Percentiles rank a stretch among this genome's conserved stretches.
phyloP scores from a whole-genome alignment of 2,329 filamentous ascomycete genomes.

The Alternaria arborescens region DNA sequence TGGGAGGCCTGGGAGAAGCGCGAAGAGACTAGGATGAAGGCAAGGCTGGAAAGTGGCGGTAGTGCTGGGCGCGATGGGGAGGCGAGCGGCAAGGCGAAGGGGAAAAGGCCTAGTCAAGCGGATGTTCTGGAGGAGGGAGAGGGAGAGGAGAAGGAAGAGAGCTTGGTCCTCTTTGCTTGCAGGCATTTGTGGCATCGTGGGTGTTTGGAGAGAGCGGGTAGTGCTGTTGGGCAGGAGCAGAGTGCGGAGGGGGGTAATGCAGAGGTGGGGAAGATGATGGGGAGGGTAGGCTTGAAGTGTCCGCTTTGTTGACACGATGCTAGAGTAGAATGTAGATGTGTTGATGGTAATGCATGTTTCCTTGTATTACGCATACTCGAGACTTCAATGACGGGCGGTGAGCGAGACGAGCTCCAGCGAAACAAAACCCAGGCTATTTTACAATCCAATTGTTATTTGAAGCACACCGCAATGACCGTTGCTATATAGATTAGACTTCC shows the following conservation, averaged over 20 bases:
- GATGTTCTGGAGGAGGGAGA: slow-evolving; percentile 15
- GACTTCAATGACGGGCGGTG: background rate
- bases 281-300: slow-evolving; percentile 32
- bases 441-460: too few relatives aligned
- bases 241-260: background rate
- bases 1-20: slow-evolving; percentile 82
- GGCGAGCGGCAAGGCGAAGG: slow-evolving; percentile 57
- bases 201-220: slow-evolving; percentile 43
- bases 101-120: slow-evolving; percentile 22
- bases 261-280: slow-evolving; percentile 9
- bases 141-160: slow-evolving; percentile 11
- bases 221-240: background rate
- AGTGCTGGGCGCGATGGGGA: slow-evolving; percentile 53
- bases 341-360: background rate
- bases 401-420: background rate
- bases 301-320: slow-evolving; percentile 32
- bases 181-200: slow-evolving; percentile 51
- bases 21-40: slow-evolving; percentile 47
- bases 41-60: slow-evolving; percentile 56
- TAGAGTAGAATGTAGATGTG: too few relatives aligned
- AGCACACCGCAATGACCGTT: too few relatives aligned
- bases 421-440: fast-evolving
- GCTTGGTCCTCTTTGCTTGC: slow-evolving; percentile 52
- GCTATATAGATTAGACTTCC: fast-evolving
- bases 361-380: background rate